Evolutionary conservation across 225 moss, liverwort and hornwort genomes (phyloP), one percentile per base, ranked within the genome.

Genomic region (Asterella californica): DNA sequence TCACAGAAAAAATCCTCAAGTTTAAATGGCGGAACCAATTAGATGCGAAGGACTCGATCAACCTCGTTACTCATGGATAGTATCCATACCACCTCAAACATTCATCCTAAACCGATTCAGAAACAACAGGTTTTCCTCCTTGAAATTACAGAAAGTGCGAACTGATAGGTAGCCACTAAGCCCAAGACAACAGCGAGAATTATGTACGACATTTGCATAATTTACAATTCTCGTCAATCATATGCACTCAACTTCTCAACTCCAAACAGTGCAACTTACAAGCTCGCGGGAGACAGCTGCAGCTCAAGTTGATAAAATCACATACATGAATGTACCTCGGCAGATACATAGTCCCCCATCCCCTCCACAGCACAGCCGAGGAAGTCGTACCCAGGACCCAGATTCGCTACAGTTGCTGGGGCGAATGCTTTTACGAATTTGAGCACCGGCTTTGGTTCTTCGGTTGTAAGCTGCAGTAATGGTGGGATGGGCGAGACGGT

Each of bases 311-410:
- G 74, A 38, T 72, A 33, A 18, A 55, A 49, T 64, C 59, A 87
- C 84, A 83, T 85, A 84, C 84, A 80, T 82, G 78, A 70, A 32
- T 70, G 81, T 93, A 96, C 96, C 96, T 94, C 90, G 68, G 92
- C 97, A 65, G 95, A 93, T 74, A 99, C 97, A 78, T 85, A 91
- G 86, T 99, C 97, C 59, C 97, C 95, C 80, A 95, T 83, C 6
- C 94, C 94, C 70, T 99, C 95, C 84, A 99, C 97, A 47, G 97
- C 97, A 75, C 97, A 99, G 38, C 97, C 97, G 9, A 99, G 90
- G 76, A 99, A 99, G 81, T 99, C 97, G 21, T 93, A 99, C 24
- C 97, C 95, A 2, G 97, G 97, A 75, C 97, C 97, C 52, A 99
- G 83, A 80, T 99, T 99, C 50, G 95, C 97, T 48, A 95, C 97